phyloP scores from a whole-genome alignment of 768 basidiomycete genomes.

The Calocybe indica region DNA sequence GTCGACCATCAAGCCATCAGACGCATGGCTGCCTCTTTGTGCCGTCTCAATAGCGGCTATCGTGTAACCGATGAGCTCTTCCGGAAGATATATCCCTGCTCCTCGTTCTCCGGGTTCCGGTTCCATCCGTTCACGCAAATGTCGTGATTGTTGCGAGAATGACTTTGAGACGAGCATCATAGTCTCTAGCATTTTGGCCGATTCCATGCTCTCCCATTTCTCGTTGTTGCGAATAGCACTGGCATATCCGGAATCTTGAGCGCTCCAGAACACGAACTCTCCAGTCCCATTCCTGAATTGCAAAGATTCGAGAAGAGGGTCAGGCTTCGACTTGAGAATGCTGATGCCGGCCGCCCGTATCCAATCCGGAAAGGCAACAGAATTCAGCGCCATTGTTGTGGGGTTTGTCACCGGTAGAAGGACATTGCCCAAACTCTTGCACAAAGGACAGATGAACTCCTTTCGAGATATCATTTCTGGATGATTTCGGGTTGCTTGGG shows the following conservation, averaged over 20 bases:
- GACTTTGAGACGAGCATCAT: slow-evolving; percentile 74
- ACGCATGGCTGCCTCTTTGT: slow-evolving; percentile 57
- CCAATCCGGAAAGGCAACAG: slow-evolving; percentile 77
- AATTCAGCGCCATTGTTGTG: slow-evolving; percentile 42
- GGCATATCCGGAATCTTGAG: slow-evolving; percentile 69
- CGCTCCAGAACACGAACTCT: slow-evolving; percentile 86
- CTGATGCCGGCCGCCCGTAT: slow-evolving; percentile 86
- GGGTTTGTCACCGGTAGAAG: slow-evolving; percentile 76
- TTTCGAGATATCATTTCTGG: slow-evolving; percentile 91
- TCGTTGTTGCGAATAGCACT: slow-evolving; percentile 47
- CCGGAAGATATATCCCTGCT: slow-evolving; percentile 83
- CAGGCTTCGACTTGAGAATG: slow-evolving; percentile 79
- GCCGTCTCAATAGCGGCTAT: slow-evolving; percentile 76
- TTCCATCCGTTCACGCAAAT: slow-evolving; percentile 72
- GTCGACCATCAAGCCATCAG: slow-evolving; percentile 57
- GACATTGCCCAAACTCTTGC: slow-evolving; percentile 94
- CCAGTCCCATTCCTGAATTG: slow-evolving; percentile 79
- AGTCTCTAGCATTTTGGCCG: slow-evolving; percentile 82
- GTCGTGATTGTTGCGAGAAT: slow-evolving; percentile 79
- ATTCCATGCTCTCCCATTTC: slow-evolving; percentile 47
- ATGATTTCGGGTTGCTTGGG: slow-evolving; percentile 88
- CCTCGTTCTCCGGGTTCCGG: slow-evolving; percentile 72
- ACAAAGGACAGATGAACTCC: slow-evolving; percentile 95
- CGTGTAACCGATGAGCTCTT: slow-evolving; percentile 88
- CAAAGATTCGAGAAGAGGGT: slow-evolving; percentile 61